Base-by-base conservation (phyloP, 805 yeast species). In the Lipomyces yamadae region DNA sequence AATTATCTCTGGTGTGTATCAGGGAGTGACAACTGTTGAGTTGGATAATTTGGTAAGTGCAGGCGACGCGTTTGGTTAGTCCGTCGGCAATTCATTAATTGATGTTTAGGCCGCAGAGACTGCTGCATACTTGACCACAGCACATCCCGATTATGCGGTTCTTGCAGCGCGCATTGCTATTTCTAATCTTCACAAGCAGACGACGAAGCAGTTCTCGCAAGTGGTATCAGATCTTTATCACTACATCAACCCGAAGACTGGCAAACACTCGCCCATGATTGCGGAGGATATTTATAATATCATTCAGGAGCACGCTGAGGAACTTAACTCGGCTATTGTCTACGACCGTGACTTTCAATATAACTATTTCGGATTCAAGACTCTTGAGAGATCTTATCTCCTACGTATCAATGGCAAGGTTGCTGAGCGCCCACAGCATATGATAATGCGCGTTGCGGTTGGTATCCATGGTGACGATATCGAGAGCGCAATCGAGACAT, bases 81-180 rank as follows among this genome's bases (percentile, higher is more conserved):
- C 34, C 13, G 5, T 55, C 54, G 39, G 18, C 11, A 11, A 24
- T 4, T 30, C n/a, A 33, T n/a, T 53, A 37, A 42, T 18, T 39
- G n/a, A 18, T 15, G 4, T 13, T 11, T 6, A 70, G 64, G 93
- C 98, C 59, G 98, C 98, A 56, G 99, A 95, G 80, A 92, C 97
- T 48, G 96, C 97, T 65, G 98, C 98, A 55, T 90, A 89, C 76
- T 91, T 95, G 97, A 92, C 98, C 66, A 94, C 98, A 11, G 86
- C 91, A 70, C 98, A 94, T 78, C 98, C 98, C n/a, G 98, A 95
- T 80, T 93, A 94, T 75, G 97, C 98, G 34, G 87, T 88, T 55
- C 83, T 73, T 34, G 70, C 98, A 63, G 98, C 98, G 45, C 88
- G 99, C 81, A 89, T 94, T 68, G 98, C 98, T 29, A 88, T 95